Evolutionary conservation across 2,329 filamentous ascomycete genomes (phyloP), one percentile per base, ranked within the genome.

Genomic region (Dryadomyces quercus-mongolicae): DNA sequence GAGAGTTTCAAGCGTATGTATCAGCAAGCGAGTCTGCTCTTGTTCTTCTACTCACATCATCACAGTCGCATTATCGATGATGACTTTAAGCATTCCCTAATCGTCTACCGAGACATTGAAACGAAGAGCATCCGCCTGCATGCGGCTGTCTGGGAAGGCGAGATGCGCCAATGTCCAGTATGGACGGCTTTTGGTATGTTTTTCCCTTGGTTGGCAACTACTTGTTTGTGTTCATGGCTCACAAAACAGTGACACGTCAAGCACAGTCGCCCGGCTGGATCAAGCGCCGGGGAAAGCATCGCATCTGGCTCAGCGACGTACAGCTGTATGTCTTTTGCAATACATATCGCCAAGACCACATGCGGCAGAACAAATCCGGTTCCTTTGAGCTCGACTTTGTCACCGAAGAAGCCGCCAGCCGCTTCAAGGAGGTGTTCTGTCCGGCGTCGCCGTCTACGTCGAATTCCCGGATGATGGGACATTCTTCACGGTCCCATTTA

Each of bases 161-260:
- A 75, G 52, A 62, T 81, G 51, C 70, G 68, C 34, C 69, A 69
- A 51, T 81, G 77, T 60, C 81, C 80, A 1, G 72, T 84, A 9
- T 84, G 81, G 81, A 84, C 80, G 2, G 80, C 80, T 2, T 84
- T 84, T 60, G 67, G 80, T 82, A 67, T 25, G 74, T 60, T 9
- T 12, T 25, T 15, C 21, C 45, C 55, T 53, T 43, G 8, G 15
- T n/a, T 34, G 9, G 5, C 7, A 22, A 15, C 21, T 4, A 34
- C 15, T 47, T 15, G 25, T 31, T 7, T 31, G 12, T 5, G 25
- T 31, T 5, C 8, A 5, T 31, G 25, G 25, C 36, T 40, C 36
- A 40, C 36, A 40, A 16, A 15, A 3, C 51, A 81, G 78, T 82
- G 22, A 80, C 78, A 1, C 69, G 76, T 51, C 73, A 79, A 56